Evolutionary conservation across 1,139 yeast species (phyloP).

Genomic region (Yamadazyma siamensis): DNA sequence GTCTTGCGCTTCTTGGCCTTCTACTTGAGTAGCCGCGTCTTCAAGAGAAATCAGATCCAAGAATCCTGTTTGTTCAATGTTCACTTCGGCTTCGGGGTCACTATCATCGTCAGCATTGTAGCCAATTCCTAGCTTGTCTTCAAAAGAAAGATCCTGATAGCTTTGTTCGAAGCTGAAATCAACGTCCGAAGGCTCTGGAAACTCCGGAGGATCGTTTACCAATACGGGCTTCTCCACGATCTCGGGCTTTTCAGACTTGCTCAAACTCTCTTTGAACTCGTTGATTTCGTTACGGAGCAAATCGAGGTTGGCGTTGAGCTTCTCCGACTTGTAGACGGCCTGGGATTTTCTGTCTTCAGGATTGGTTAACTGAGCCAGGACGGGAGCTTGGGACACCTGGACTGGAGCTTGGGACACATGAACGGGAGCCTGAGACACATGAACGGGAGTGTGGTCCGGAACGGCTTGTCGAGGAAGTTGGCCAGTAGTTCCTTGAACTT

Average conservation of each 20-base stretch:
- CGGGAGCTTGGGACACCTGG: too few species aligned
- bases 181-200: constrained; percentile 10
- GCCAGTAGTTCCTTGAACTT: too few species aligned
- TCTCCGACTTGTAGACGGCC: constrained; percentile 21
- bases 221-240: constrained; percentile 10
- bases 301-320: constrained; percentile 43
- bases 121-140: constrained; percentile 40
- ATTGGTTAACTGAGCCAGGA: too few species aligned
- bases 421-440: too few species aligned
- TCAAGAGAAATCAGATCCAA: constrained; percentile 1
- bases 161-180: constrained; percentile 43
- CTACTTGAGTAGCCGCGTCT: not conserved
- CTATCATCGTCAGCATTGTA: constrained; percentile 6
- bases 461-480: too few species aligned
- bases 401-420: too few species aligned
- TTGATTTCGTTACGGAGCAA: constrained; percentile 43
- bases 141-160: constrained; percentile 39
- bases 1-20: too few species aligned
- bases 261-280: constrained; percentile 45
- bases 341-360: constrained; percentile 3
- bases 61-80: not conserved
- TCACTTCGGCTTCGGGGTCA: constrained; percentile 1
- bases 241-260: constrained; percentile 19
- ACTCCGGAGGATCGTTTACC: constrained; percentile 12
- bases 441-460: not conserved